Evolutionary conservation across 2,329 filamentous ascomycete species (phyloP).

Genomic region (Laburnicola sp.): DNA sequence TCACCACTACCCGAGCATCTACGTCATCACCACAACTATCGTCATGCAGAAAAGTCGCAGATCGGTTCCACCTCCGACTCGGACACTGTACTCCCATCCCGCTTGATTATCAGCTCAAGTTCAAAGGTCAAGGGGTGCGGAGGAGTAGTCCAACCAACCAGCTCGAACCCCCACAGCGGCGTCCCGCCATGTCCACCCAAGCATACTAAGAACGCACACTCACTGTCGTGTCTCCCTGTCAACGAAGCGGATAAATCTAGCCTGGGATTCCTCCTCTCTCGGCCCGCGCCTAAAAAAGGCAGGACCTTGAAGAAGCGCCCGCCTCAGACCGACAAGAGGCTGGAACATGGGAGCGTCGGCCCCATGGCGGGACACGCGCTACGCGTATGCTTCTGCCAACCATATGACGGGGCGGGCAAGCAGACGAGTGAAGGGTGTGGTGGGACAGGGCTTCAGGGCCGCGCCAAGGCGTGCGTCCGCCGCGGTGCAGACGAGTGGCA

Average conservation of each 20-base stretch:
- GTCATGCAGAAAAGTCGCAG: conserved; percentile 19
- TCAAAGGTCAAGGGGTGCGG: conserved; percentile 33
- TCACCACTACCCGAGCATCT: conserved; percentile 28
- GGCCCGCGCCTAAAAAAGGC: conserved; percentile 10
- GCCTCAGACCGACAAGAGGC: background rate
- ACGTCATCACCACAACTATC: conserved; percentile 26
- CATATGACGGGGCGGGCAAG: conserved; percentile 31
- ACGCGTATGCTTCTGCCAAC: conserved; percentile 43
- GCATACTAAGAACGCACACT: background rate
- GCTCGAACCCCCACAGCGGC: conserved; percentile 22
- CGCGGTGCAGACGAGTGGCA: background rate
- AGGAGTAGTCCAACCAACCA: conserved; percentile 27
- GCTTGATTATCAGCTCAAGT: conserved; percentile 10
- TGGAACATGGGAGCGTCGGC: conserved; percentile 2
- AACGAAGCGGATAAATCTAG: background rate
- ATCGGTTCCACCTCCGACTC: conserved; percentile 14
- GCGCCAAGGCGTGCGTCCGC: background rate
- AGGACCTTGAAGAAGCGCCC: conserved; percentile 18
- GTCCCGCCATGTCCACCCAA: conserved; percentile 5
- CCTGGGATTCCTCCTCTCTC: background rate
- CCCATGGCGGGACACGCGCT: conserved; percentile 25
- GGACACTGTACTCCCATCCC: conserved; percentile 2
- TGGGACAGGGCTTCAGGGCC: background rate
- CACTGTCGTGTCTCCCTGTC: background rate
- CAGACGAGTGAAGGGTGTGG: background rate